Evolutionary conservation across 2,329 filamentous ascomycete genomes (phyloP), one percentile per base, ranked within the genome.

Genomic region (Huntiella decipiens): DNA sequence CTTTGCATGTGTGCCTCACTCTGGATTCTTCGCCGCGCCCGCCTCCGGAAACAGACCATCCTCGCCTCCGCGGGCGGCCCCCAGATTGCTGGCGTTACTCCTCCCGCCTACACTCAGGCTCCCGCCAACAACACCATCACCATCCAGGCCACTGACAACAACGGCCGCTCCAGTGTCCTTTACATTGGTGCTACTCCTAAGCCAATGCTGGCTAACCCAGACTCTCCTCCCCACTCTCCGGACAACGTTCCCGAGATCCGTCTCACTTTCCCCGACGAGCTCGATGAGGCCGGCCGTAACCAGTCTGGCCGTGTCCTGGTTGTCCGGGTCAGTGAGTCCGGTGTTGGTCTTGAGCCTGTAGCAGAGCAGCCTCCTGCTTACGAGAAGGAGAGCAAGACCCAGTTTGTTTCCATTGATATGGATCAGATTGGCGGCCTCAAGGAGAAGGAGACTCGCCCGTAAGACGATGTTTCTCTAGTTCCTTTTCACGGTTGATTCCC

Each of bases 201-300:
- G 58, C 76, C 76, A 53, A 77, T 92, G 63, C 75, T 88, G 53
- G 71, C 77, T 52, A 82, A 82, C 62, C 81, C 82, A 31, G 68
- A 72, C 50, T 80, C 77, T 52, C 79, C 84, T 12, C 82, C 87
- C 16, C 67, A 80, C 55, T 83, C 80, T 39, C 79, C 82, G n/a
- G 83, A 75, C 61, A 80, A 82, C 53, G 73, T 96, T 22, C 91
- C 91, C 15, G 83, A 96, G 65, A 98, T 98, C 57, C 85, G 87
- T 63, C 94, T 98, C 62, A 96, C 91, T 33, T 96, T 98, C 68
- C 91, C 91, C 12, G 84, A 92, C 56, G 91, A 96, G 67, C 79
- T 92, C 54, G 87, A 95, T 58, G 82, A 85, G 54, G 67, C 74
- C 46, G 88, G 88, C 54, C 84, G 78, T 62, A 72, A 73, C 55